Conservation (phyloP, 495 filamentous ascomycete genomes). For the Xanthoparmelia taractica region DNA sequence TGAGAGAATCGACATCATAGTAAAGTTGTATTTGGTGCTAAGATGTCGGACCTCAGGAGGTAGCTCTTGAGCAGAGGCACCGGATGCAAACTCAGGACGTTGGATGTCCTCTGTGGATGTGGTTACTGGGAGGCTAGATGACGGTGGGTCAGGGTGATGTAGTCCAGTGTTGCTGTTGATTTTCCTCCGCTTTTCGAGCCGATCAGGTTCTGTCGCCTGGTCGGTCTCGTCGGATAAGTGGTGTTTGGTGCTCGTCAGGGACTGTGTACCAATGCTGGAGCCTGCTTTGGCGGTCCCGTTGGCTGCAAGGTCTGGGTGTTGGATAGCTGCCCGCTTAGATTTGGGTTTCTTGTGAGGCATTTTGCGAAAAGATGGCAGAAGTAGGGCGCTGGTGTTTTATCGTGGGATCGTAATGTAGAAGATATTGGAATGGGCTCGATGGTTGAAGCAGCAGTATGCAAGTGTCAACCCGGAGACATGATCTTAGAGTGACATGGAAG, state of each 20-base stretch:
- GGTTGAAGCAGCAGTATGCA: background rate
- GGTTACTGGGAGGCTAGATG: background rate
- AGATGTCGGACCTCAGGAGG: conserved; percentile 16
- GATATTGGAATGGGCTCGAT: background rate
- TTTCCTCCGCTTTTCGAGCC: conserved; percentile 7
- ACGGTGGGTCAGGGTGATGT: background rate
- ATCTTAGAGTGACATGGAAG: background rate
- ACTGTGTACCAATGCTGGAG: background rate
- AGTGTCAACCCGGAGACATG: background rate
- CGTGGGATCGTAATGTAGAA: background rate
- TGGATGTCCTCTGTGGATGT: background rate
- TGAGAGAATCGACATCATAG: conserved; percentile 38
- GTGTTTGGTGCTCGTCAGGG: background rate
- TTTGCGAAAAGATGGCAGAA: background rate
- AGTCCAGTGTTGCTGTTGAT: conserved; percentile 8
- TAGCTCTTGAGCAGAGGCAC: background rate
- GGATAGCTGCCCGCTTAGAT: background rate
- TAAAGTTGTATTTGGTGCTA: conserved; percentile 16
- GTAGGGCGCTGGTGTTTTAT: background rate
- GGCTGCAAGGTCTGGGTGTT: background rate
- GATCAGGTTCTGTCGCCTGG: background rate
- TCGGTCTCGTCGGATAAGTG: background rate
- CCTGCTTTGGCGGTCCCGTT: background rate
- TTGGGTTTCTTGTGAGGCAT: conserved; percentile 4
- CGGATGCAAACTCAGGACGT: background rate